Evolutionary conservation across 306 rosid species (phyloP), one percentile per base, ranked within the genome.

Genomic region (Trifolium fragiferum): DNA sequence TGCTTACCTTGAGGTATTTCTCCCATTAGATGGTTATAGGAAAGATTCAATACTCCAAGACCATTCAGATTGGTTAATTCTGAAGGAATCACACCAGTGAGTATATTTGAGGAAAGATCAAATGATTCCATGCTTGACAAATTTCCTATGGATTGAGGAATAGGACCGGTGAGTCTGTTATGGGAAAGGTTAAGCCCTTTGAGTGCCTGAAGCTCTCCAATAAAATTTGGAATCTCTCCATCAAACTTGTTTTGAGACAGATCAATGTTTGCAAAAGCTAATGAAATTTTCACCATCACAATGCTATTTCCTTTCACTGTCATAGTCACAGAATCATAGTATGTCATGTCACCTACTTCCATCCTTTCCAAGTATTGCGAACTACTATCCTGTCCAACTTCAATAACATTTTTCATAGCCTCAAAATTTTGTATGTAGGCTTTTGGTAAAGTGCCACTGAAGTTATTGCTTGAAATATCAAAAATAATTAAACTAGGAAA

Each of bases 101-200:
- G 59, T 43, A 51, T 40, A 33, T 83, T 86, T 64, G 80, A 82
- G 1, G 88, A 82, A 20, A 87, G 76, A 38, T 80, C 90, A 18
- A 87, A 68, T 33, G 68, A 72, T 57, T 87, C 79, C 0, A 85
- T 19, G 16, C 37, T 43, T 11, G 14, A 16, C 81, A 87, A 73
- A 4, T 55, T 55, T 21, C 4, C 62, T 6, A 55, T 1, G 3
- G 60, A 54, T 19, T 10, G 2, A 1, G 60, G 14, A 54, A 87
- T 82, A 0, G 0, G 5, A 40, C 89, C 83, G 1, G 5, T 37
- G 6, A 87, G 66, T 40, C 15, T 51, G 25, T 84, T 84, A 18
- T 81, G 78, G 0, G 88, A 79, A 27, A 84, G 27, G 32, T 77
- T 84, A 16, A 84, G 78, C 11, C 74, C 80, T 61, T 1, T 60